Evolutionary conservation across 805 yeast genomes (phyloP).

Genomic region (Yarrowia sp.): DNA sequence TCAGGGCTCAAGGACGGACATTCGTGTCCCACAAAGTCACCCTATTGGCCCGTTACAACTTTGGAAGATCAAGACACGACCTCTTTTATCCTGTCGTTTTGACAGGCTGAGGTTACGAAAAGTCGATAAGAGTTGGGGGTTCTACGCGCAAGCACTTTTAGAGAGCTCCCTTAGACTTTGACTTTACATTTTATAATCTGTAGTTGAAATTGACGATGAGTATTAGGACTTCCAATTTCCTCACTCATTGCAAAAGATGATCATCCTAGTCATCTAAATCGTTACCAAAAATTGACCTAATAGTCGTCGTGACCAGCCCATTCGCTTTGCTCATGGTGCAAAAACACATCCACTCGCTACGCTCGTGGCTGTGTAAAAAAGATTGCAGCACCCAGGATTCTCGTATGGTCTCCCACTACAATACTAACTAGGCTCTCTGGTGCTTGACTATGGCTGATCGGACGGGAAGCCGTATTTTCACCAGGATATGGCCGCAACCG

Average conservation of each 20-base stretch:
- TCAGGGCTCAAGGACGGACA: constrained; percentile 23
- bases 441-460: constrained; percentile 17
- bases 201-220: too few species aligned
- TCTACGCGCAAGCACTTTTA: constrained; percentile 8
- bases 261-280: too few species aligned
- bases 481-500: constrained; percentile 15
- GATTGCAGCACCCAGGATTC: constrained; percentile 17
- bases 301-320: too few species aligned
- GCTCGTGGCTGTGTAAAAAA: too few species aligned
- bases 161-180: constrained; percentile 18
- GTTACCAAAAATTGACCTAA: too few species aligned
- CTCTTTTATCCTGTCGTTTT: constrained; percentile 23
- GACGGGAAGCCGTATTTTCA: constrained; percentile 17
- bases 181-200: constrained; percentile 5
- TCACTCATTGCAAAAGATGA: too few species aligned
- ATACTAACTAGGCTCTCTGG: constrained; percentile 11
- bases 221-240: too few species aligned
- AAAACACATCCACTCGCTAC: too few species aligned
- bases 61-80: constrained; percentile 23
- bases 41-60: constrained; percentile 25
- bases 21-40: neutral
- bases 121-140: constrained; percentile 22
- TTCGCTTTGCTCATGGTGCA: too few species aligned
- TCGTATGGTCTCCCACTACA: constrained; percentile 14
- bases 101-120: constrained; percentile 24